A percentile compares a stretch with the other conserved stretches of the same genome.
Conservation (phyloP, 2,329 filamentous ascomycete species). For the Penicillium sp. region DNA sequence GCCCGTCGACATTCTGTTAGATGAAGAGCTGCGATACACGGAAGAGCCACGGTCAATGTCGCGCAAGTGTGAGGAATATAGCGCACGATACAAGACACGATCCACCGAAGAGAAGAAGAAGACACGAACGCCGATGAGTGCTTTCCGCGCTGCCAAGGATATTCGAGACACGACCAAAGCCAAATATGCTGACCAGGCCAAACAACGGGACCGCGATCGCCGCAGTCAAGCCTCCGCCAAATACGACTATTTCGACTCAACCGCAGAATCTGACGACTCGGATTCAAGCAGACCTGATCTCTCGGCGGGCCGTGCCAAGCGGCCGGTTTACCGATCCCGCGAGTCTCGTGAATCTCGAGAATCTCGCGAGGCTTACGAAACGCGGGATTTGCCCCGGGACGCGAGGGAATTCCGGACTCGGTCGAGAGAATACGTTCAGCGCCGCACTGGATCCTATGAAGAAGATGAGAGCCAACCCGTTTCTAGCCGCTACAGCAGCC, state of each 20-base stretch:
- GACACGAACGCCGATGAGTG: conserved; percentile 22
- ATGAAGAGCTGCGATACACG: conserved; percentile 33
- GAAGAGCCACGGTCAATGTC: conserved; percentile 35
- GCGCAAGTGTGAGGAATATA: conserved; percentile 37
- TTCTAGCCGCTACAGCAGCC: conserved; percentile 21
- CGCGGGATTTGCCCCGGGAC: not conserved
- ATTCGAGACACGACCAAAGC: conserved; percentile 28
- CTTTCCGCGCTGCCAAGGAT: conserved; percentile 28
- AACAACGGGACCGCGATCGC: conserved; percentile 40
- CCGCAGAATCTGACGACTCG: conserved; percentile 28
- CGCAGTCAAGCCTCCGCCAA: conserved; percentile 38
- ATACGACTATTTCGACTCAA: conserved; percentile 23
- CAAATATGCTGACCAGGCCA: conserved; percentile 31
- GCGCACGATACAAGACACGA: conserved; percentile 29
- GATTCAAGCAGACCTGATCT: conserved; percentile 26
- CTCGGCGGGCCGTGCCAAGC: conserved; percentile 15
- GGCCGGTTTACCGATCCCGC: conserved; percentile 10
- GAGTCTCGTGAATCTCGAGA: conserved; percentile 9
- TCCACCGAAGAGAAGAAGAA: conserved; percentile 34
- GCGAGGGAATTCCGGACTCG: conserved; percentile 14
- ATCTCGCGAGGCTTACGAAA: conserved; percentile 1
- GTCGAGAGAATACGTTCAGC: conserved; percentile 19
- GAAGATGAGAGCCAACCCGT: conserved; percentile 23
- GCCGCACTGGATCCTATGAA: conserved; percentile 19
- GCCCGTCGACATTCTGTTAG: conserved; percentile 33